phyloP scores from a whole-genome alignment of 2,329 filamentous ascomycete genomes.

The Zasmidium citrigriseum region DNA sequence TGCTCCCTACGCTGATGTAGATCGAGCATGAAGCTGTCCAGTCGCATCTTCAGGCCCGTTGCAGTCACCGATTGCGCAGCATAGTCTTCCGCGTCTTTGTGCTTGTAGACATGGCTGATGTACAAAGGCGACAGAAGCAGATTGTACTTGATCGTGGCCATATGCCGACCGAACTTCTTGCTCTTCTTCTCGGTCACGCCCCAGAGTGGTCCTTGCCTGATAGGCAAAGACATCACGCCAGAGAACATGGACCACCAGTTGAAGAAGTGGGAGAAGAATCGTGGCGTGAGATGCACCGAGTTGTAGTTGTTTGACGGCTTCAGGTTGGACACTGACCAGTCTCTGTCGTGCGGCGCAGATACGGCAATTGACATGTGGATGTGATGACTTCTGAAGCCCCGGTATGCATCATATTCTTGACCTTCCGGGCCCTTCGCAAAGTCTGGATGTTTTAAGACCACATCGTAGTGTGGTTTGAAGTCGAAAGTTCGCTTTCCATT shows the following conservation, averaged over 20 bases:
- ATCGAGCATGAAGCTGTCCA: constrained; percentile 97
- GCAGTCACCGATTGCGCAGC: constrained; percentile 77
- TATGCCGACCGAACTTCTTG: constrained; percentile 95
- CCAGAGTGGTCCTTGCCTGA: constrained; percentile 89
- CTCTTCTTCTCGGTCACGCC: constrained; percentile 92
- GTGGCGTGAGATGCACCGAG: constrained; percentile 87
- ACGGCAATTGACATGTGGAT: constrained; percentile 95
- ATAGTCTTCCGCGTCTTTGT: constrained; percentile 91
- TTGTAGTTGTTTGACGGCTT: constrained; percentile 90
- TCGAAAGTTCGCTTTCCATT: constrained; percentile 75
- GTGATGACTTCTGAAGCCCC: constrained; percentile 93
- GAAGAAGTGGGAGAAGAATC: constrained; percentile 98
- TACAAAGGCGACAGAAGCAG: constrained; percentile 88
- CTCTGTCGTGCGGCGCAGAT: constrained; percentile 79
- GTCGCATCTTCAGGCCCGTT: constrained; percentile 91
- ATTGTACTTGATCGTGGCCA: constrained; percentile 99
- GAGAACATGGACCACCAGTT: constrained; percentile 97
- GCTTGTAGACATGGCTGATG: constrained; percentile 96
- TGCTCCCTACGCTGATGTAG: constrained; percentile 92
- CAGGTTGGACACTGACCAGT: constrained; percentile 77
- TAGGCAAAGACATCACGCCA: constrained; percentile 88
- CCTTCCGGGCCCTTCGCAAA: constrained; percentile 62
- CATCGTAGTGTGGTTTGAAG: constrained; percentile 90
- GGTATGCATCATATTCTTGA: constrained; percentile 82
- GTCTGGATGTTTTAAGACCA: constrained; percentile 79